A percentile compares a stretch with the other conserved stretches of the same genome.
Conservation (phyloP, 2,329 filamentous ascomycete genomes). For the Bimuria novae-zelandiae region DNA sequence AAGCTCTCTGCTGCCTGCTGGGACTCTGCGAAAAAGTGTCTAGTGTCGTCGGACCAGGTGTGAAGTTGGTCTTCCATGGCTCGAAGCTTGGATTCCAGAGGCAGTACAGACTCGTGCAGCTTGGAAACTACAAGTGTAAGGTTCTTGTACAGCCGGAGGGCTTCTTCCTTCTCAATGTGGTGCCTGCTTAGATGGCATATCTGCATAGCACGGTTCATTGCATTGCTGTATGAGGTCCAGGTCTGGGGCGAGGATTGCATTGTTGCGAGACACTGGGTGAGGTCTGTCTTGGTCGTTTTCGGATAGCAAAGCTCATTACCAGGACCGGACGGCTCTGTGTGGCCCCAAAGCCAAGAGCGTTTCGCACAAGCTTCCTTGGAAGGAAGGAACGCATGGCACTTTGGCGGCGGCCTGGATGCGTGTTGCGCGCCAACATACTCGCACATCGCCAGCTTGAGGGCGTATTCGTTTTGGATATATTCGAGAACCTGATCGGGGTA, state of each 20-base stretch:
- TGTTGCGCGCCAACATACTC: constrained; percentile 59
- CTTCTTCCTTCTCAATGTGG: constrained; percentile 60
- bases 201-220: constrained; percentile 62
- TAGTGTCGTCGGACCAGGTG: not conserved
- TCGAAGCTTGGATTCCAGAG: not conserved
- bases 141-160: constrained; percentile 40
- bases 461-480: constrained; percentile 60
- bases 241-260: constrained; percentile 60
- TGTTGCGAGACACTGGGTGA: constrained; percentile 58
- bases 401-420: constrained; percentile 51
- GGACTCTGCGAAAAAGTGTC: not conserved
- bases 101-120: constrained; percentile 3
- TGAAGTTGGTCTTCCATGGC: constrained; percentile 3
- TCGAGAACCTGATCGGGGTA: constrained; percentile 39
- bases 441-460: constrained; percentile 66
- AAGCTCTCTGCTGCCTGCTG: not conserved
- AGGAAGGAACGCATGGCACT: constrained; percentile 57
- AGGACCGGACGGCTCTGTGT: constrained; percentile 5
- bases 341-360: constrained; percentile 29
- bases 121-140: constrained; percentile 28
- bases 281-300: constrained; percentile 35
- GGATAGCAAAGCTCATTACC: constrained; percentile 41
- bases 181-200: constrained; percentile 66
- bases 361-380: constrained; percentile 39
- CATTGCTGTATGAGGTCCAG: constrained; percentile 70